phyloP scores from a whole-genome alignment of 202 grass and related monocot species.

The Hordeum pubiflorum region DNA sequence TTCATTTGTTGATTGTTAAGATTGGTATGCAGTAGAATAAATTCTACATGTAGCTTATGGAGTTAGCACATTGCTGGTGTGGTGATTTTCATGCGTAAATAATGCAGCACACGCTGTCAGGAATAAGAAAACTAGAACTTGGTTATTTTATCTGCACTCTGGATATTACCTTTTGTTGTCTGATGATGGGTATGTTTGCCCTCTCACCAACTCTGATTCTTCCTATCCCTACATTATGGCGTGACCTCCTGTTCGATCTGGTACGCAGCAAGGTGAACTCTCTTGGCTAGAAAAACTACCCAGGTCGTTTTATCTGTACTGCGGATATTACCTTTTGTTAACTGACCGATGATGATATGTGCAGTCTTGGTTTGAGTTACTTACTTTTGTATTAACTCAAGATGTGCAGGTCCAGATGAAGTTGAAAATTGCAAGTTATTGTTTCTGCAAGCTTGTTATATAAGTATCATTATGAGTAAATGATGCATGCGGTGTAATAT shows the following conservation, averaged over 20 bases:
- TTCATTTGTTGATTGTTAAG: too few species aligned
- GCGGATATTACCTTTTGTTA: not conserved
- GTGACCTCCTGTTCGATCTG: constrained; percentile 13
- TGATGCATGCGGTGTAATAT: not conserved
- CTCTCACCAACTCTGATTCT: not conserved
- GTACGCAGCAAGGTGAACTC: not conserved
- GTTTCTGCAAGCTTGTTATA: not conserved
- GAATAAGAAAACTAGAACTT: too few species aligned
- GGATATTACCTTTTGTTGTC: too few species aligned
- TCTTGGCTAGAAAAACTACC: not conserved
- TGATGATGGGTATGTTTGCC: not conserved
- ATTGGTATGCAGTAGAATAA: too few species aligned
- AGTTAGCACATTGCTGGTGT: too few species aligned
- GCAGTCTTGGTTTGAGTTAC: too few species aligned
- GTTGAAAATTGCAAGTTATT: not conserved
- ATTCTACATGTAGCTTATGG: too few species aligned
- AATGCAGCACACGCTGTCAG: too few species aligned
- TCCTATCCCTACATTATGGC: constrained; percentile 2
- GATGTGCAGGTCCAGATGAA: not conserved
- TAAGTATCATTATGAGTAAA: not conserved
- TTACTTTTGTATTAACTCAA: not conserved
- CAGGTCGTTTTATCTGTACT: not conserved
- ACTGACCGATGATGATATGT: not conserved
- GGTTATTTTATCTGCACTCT: too few species aligned
- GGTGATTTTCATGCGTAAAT: too few species aligned